Conservation (phyloP, 2,329 filamentous ascomycete species). For the Hansfordia pulvinata region DNA sequence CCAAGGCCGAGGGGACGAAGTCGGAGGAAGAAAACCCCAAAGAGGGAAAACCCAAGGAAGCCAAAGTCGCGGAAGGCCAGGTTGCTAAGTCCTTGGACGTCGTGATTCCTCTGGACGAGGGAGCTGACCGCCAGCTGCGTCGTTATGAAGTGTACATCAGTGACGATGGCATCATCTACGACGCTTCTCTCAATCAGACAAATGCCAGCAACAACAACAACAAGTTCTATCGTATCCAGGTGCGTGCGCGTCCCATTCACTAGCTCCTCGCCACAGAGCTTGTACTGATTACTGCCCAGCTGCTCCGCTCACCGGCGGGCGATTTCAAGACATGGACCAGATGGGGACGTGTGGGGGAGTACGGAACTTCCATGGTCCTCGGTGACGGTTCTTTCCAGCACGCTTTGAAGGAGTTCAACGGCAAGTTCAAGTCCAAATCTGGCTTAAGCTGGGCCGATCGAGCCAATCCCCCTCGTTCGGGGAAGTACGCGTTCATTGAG, state of each 20-base stretch:
- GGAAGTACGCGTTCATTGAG: constrained; percentile 72
- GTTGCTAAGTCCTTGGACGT: constrained; percentile 30
- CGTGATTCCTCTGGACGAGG: constrained; percentile 36
- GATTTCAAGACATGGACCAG: constrained; percentile 55
- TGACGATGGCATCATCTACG: constrained; percentile 53
- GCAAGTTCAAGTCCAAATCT: constrained; percentile 50
- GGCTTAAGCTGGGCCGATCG: constrained; percentile 42
- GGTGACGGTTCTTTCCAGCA: constrained; percentile 24
- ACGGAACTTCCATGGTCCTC: constrained; percentile 32
- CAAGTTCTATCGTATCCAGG: constrained; percentile 69
- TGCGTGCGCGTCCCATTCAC: constrained; percentile 17
- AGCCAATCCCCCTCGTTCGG: constrained; percentile 40
- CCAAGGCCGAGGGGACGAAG: constrained; percentile 7
- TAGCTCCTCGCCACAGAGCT: constrained; percentile 1
- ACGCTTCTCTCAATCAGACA: constrained; percentile 69
- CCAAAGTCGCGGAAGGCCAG: constrained; percentile 24
- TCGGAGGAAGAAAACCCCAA: constrained; percentile 10
- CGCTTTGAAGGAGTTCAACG: constrained; percentile 38
- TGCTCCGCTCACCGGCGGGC: constrained; percentile 24
- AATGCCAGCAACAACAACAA: constrained; percentile 62
- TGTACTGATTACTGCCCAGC: constrained; percentile 14
- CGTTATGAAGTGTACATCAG: constrained; percentile 51
- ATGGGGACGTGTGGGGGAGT: constrained; percentile 65
- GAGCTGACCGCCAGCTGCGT: constrained; percentile 17
- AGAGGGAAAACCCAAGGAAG: constrained; percentile 6